Evolutionary conservation across 306 rosid species (phyloP).

Genomic region (Corylus heterophylla): DNA sequence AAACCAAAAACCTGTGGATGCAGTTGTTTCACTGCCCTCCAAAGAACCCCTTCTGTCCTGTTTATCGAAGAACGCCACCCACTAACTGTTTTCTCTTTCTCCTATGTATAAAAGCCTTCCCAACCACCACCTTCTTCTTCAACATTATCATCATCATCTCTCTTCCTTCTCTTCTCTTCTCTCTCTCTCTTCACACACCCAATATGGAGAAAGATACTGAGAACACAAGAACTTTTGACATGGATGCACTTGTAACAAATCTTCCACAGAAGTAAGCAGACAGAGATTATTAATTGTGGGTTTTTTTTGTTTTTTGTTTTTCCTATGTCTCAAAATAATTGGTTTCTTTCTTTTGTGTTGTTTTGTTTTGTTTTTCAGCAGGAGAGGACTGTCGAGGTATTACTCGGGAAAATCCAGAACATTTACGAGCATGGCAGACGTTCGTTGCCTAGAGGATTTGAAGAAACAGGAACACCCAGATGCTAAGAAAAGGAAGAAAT

Average conservation of each 20-base stretch:
- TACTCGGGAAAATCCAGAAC: slow-evolving; percentile 88
- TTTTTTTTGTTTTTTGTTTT: background rate
- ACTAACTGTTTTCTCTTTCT: slow-evolving; percentile 4
- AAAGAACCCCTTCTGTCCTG: slow-evolving; percentile 25
- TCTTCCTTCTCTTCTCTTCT: background rate
- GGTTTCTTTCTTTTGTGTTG: background rate
- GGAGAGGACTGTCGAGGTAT: slow-evolving; percentile 72
- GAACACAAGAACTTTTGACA: slow-evolving; percentile 46
- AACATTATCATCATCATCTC: background rate
- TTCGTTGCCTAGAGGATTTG: slow-evolving; percentile 57
- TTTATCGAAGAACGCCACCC: slow-evolving; percentile 28
- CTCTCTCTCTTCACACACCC: slow-evolving; percentile 10
- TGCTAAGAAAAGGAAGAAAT: slow-evolving; percentile 68
- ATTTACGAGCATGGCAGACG: slow-evolving; percentile 77
- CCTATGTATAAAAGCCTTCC: background rate
- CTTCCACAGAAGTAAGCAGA: slow-evolving; percentile 62
- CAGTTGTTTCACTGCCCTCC: slow-evolving; percentile 23
- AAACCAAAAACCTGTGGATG: slow-evolving; percentile 30
- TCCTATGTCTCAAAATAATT: background rate
- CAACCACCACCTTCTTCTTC: background rate
- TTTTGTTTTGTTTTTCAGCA: slow-evolving; percentile 18
- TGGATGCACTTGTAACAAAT: slow-evolving; percentile 64
- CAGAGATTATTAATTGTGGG: too few species aligned
- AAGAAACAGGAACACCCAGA: slow-evolving; percentile 64
- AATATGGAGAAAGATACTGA: slow-evolving; percentile 56